Conservation (phyloP, 1,139 yeast genomes). For the Neolecta irregularis region DNA sequence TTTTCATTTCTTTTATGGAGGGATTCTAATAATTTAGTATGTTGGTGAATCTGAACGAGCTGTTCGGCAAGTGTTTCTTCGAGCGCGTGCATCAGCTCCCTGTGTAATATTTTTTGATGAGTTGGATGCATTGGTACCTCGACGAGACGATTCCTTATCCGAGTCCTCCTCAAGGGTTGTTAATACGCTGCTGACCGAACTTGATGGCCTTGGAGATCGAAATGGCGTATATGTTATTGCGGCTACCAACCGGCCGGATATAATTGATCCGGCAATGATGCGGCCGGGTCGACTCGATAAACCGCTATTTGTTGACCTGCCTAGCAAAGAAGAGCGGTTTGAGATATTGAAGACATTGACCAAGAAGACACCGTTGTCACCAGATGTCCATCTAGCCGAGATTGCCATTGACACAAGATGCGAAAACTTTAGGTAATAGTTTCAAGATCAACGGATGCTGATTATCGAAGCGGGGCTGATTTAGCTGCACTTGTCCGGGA, state of each 20-base stretch:
- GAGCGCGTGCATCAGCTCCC: slow-evolving; percentile 90
- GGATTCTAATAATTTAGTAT: slow-evolving; percentile 26
- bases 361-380: slow-evolving; percentile 61
- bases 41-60: slow-evolving; percentile 96
- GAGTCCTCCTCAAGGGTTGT: slow-evolving; percentile 92
- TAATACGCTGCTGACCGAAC: slow-evolving; percentile 79
- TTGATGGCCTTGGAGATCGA: slow-evolving; percentile 87
- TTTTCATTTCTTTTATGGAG: neutral
- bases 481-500: slow-evolving; percentile 80
- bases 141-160: slow-evolving; percentile 72
- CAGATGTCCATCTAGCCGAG: slow-evolving; percentile 40
- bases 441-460: neutral
- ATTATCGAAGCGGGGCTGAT: slow-evolving; percentile 65
- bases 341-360: slow-evolving; percentile 74
- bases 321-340: slow-evolving; percentile 56
- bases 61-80: slow-evolving; percentile 80
- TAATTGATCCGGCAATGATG: slow-evolving; percentile 96
- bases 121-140: slow-evolving; percentile 86
- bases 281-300: slow-evolving; percentile 94
- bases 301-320: slow-evolving; percentile 80
- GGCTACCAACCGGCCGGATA: slow-evolving; percentile 94
- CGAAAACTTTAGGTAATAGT: slow-evolving; percentile 39
- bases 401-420: slow-evolving; percentile 68
- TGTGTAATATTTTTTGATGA: slow-evolving; percentile 95
- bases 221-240: slow-evolving; percentile 89